A percentile compares a stretch with the other conserved stretches of the same genome.
These are phyloP conservation scores for Sophora flavescens DNA, from an alignment of 306 rosid species.

Conservation along the genomic window DNA sequence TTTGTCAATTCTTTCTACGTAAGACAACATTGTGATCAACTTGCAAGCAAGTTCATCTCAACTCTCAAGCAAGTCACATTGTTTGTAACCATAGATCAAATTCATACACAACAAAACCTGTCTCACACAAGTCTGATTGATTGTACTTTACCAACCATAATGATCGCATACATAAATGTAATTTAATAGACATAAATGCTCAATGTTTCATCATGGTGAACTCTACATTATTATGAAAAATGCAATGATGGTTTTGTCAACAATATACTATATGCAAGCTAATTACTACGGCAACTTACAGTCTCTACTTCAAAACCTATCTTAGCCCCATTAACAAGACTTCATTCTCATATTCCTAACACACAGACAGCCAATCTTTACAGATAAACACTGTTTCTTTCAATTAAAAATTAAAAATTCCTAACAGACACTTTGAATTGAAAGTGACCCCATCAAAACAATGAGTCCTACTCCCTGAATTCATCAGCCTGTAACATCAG, in stretches of 20 bases:
- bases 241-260: neutral
- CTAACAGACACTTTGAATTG: constrained; percentile 19
- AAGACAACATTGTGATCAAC: constrained; percentile 5
- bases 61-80: neutral
- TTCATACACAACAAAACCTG: constrained; percentile 1
- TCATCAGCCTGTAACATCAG: constrained; percentile 16
- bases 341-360: constrained; percentile 28
- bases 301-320: constrained; percentile 25
- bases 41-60: constrained; percentile 20
- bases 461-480: constrained; percentile 12
- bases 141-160: neutral
- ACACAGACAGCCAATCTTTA: constrained; percentile 19
- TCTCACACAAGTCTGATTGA: neutral
- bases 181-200: constrained; percentile 35
- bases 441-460: constrained; percentile 27
- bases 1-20: neutral
- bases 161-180: constrained; percentile 22
- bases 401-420: constrained; percentile 3
- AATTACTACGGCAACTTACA: constrained; percentile 30
- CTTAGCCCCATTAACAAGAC: constrained; percentile 35
- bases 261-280: constrained; percentile 23
- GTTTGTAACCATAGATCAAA: neutral
- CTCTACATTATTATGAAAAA: constrained; percentile 30
- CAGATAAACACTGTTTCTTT: constrained; percentile 23
- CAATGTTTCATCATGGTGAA: constrained; percentile 28